Base-by-base conservation (phyloP, 169 alveolate species). In the Cryptosporidium parvum region DNA sequence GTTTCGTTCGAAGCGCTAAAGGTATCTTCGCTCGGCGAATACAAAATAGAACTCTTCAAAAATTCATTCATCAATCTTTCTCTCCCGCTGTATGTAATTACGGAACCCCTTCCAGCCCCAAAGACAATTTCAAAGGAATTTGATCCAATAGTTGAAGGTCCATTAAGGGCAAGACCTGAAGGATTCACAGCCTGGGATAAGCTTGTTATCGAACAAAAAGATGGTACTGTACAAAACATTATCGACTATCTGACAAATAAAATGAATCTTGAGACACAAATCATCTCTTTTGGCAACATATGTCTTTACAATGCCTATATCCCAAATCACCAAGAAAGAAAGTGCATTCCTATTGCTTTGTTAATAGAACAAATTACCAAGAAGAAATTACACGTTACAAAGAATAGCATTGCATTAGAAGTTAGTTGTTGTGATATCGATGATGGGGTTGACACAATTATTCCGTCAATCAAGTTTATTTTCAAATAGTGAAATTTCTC, bases 181-280 rank as follows among this genome's bases (percentile, higher is more conserved):
- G 97, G 97, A 35, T 98, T 97, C 93, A 97, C 99, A 16, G 94
- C 98, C 58, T 98, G 99, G 99, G 99, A 98, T 92, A 98, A 98
- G 92, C 95, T 97, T 18, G 91, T 85, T 10, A 93, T 97, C 26
- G 86, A 92, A 42, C 91, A 93, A 93, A 94, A 84, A 45, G 94
- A 86, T 80, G 94, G 93, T 16, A 80, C 92, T 73, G 89, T 92
- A 84, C 93, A 93, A 73, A 85, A 91, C 33, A 93, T 85, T 68
- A 87, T 92, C 71, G 94, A 94, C 31, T 91, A 71, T 59, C 85
- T 91, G 58, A 84, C 69, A 56, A 84, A 92, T 44, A 69, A 93
- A 70, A 95, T 86, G 92, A 70, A 94, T 39, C 94, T 96, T 21
- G 97, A 94, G 33, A 96, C 97, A 23, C 93, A 95, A 67, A 93